These are phyloP conservation scores for Aphanomyces euteiches DNA, from an alignment of 352 stramenopile genomes.

Conservation along the genomic window DNA sequence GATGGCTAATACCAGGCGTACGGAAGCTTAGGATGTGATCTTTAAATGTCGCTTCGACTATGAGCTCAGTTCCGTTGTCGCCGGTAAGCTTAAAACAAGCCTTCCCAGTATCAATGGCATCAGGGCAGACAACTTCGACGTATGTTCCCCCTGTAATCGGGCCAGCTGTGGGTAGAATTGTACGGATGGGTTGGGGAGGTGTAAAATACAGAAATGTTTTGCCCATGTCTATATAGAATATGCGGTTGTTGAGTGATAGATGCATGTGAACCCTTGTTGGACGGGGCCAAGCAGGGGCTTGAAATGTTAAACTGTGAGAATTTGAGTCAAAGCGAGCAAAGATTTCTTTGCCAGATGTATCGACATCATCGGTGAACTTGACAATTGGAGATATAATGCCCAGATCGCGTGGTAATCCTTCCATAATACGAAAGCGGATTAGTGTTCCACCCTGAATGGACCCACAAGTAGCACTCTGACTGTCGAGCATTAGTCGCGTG, in stretches of 20 bases:
- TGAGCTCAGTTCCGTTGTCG: neutral
- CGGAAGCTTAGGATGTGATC: constrained; percentile 6
- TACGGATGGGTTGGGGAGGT: constrained; percentile 1
- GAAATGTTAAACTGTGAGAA: neutral
- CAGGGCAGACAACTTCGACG: constrained; percentile 8
- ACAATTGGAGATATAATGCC: neutral
- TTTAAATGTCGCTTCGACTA: neutral
- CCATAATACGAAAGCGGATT: constrained; percentile 13
- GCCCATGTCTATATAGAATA: constrained; percentile 17
- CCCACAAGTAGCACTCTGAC: constrained; percentile 3
- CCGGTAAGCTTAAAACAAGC: constrained; percentile 19
- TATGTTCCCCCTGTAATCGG: constrained; percentile 5
- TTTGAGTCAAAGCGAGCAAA: neutral
- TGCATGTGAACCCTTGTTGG: constrained; percentile 8
- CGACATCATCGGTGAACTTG: constrained; percentile 7
- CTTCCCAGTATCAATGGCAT: constrained; percentile 18
- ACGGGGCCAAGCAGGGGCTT: constrained; percentile 11
- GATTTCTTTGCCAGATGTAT: too few species aligned
- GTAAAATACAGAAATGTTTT: constrained; percentile 24
- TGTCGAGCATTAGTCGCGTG: constrained; percentile 8
- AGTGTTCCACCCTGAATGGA: constrained; percentile 17
- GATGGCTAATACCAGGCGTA: neutral
- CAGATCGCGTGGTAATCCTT: constrained; percentile 6
- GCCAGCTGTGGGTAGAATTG: constrained; percentile 9
- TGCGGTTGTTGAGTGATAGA: constrained; percentile 21